Percentiles rank a stretch among this genome's conserved stretches.
Conservation (phyloP, 1,284 basidiomycete genomes). For the Marasmius fiardii region DNA sequence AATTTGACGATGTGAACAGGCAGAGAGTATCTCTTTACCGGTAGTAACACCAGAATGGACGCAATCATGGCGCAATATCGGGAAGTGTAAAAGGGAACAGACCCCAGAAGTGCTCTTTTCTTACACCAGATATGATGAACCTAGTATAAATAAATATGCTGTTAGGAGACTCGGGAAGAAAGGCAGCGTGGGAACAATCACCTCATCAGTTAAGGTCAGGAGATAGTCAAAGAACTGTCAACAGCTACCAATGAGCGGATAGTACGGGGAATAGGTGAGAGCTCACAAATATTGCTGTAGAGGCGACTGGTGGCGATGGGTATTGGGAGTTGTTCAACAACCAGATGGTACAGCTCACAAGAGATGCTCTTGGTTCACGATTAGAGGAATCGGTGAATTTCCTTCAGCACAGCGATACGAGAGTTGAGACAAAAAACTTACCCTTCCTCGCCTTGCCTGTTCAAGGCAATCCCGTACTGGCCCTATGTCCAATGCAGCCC, state of each 20-base stretch:
- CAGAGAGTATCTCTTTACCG: constrained; percentile 7
- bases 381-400: too few species aligned
- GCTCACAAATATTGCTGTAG: background rate
- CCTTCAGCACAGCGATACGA: background rate
- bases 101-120: constrained; percentile 11
- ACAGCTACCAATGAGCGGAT: background rate
- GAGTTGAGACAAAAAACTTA: background rate
- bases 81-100: constrained; percentile 13
- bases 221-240: constrained; percentile 18
- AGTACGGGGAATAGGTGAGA: background rate
- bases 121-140: constrained; percentile 15
- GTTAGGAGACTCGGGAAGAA: background rate
- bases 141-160: constrained; percentile 6
- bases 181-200: background rate
- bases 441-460: background rate
- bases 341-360: background rate
- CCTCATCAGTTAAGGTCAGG: constrained; percentile 18
- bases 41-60: constrained; percentile 11
- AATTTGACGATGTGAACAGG: background rate
- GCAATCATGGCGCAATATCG: constrained; percentile 18
- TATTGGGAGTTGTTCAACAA: background rate
- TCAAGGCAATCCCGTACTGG: background rate
- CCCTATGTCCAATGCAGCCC: background rate
- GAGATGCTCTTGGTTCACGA: background rate
- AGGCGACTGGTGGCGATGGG: background rate